phyloP scores from a whole-genome alignment of 169 alveolate species.

The Hammondia hammondi region DNA sequence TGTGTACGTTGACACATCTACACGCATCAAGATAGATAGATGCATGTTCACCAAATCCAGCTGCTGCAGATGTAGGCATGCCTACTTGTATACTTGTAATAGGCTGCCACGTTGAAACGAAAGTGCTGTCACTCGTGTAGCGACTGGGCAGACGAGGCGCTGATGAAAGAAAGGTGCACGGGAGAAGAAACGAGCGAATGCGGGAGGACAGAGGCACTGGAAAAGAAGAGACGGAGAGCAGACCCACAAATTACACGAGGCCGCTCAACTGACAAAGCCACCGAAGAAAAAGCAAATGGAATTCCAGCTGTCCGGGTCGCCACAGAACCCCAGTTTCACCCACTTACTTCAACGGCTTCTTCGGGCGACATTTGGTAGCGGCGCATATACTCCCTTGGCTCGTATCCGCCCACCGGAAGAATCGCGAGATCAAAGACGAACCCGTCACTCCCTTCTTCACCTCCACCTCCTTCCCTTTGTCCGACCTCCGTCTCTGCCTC shows the following conservation, averaged over 20 bases:
- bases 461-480: not conserved
- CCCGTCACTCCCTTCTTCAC: not conserved
- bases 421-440: constrained; percentile 46
- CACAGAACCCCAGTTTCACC: not conserved
- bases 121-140: not conserved
- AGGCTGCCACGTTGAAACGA: not conserved
- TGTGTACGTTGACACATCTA: not conserved
- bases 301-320: too few species aligned
- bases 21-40: not conserved
- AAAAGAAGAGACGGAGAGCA: too few species aligned
- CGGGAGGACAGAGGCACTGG: too few species aligned
- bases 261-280: too few species aligned
- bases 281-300: too few species aligned
- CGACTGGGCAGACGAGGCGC: not conserved
- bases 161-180: too few species aligned
- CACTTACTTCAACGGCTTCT: constrained; percentile 48
- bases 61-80: too few species aligned
- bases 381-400: constrained; percentile 19
- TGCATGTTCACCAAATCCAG: too few species aligned
- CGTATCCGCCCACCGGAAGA: constrained; percentile 51
- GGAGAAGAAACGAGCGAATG: too few species aligned
- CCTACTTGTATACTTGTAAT: too few species aligned
- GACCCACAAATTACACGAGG: too few species aligned
- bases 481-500: not conserved
- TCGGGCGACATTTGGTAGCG: constrained; percentile 48